These are phyloP conservation scores for Coemansia sp. DNA, from an alignment of 192 early-diverging fungal genomes.

Conservation along the genomic window DNA sequence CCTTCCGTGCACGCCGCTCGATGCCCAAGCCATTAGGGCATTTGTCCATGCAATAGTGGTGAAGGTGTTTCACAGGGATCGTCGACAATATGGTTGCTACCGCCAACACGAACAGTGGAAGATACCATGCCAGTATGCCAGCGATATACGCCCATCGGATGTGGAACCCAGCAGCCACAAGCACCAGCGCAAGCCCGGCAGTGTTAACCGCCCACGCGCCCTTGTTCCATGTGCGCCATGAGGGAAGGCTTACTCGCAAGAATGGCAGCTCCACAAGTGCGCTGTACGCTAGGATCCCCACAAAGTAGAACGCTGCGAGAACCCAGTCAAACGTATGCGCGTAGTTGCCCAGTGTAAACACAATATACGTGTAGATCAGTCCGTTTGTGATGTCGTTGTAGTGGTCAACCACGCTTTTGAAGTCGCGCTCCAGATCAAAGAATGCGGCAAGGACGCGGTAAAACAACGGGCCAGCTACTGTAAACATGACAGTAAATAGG, in stretches of 20 bases:
- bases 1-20: slow-evolving; percentile 26
- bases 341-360: slow-evolving; percentile 79
- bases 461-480: slow-evolving; percentile 41
- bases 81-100: slow-evolving; percentile 36
- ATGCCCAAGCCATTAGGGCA: slow-evolving; percentile 46
- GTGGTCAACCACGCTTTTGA: slow-evolving; percentile 63
- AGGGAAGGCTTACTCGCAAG: slow-evolving; percentile 63
- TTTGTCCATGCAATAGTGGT: slow-evolving; percentile 34
- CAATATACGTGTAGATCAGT: slow-evolving; percentile 60
- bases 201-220: slow-evolving; percentile 67
- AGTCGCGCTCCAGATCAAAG: slow-evolving; percentile 66
- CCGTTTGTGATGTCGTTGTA: slow-evolving; percentile 64
- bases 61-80: slow-evolving; percentile 14
- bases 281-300: slow-evolving; percentile 56
- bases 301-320: slow-evolving; percentile 45
- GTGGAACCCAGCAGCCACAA: slow-evolving; percentile 61
- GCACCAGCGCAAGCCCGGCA: slow-evolving; percentile 55
- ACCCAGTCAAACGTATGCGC: slow-evolving; percentile 62
- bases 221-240: slow-evolving; percentile 62
- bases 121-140: slow-evolving; percentile 50
- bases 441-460: slow-evolving; percentile 61
- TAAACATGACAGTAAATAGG: slow-evolving; percentile 40
- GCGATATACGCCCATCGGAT: slow-evolving; percentile 40
- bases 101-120: slow-evolving; percentile 46
- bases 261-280: slow-evolving; percentile 68